Conservation (phyloP, 768 basidiomycete species). For the Leccinum longicurvipes region DNA sequence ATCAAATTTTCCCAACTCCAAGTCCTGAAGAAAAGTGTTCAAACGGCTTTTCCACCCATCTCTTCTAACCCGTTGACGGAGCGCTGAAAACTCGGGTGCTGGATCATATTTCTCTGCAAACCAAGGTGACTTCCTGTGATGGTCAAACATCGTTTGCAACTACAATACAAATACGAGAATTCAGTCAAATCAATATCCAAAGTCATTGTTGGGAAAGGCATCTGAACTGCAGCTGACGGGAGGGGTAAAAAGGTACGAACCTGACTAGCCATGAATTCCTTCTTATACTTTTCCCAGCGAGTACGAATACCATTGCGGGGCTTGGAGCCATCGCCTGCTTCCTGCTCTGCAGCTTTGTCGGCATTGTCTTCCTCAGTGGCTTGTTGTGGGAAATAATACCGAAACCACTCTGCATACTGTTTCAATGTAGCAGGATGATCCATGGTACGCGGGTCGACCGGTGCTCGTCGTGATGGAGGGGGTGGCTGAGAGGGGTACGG, state of each 20-base stretch:
- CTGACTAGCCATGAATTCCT: constrained; percentile 83
- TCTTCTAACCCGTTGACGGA: constrained; percentile 77
- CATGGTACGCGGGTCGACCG: constrained; percentile 76
- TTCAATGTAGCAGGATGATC: constrained; percentile 80
- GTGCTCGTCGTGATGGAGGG: constrained; percentile 55
- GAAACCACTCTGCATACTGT: constrained; percentile 88
- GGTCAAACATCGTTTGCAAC: constrained; percentile 95
- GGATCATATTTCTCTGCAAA: constrained; percentile 95
- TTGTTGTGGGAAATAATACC: constrained; percentile 69
- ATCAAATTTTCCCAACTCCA: constrained; percentile 85
- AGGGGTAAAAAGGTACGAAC: constrained; percentile 48
- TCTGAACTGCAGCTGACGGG: constrained; percentile 5
- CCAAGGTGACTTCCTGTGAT: constrained; percentile 95
- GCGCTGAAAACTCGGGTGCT: constrained; percentile 58
- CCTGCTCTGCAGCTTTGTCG: constrained; percentile 81
- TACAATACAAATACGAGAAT: constrained; percentile 46
- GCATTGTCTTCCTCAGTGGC: constrained; percentile 79
- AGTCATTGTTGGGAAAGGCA: constrained; percentile 12
- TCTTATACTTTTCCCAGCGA: constrained; percentile 93
- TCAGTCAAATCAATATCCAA: constrained; percentile 20
- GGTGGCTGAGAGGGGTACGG: constrained; percentile 41
- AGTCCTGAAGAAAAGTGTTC: constrained; percentile 69
- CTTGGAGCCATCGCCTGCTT: constrained; percentile 77
- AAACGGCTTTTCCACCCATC: constrained; percentile 80
- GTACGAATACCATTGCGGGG: constrained; percentile 80